Evolutionary conservation across 2,329 filamentous ascomycete genomes (phyloP).

Genomic region (Arthrobotrys sphaeroides): DNA sequence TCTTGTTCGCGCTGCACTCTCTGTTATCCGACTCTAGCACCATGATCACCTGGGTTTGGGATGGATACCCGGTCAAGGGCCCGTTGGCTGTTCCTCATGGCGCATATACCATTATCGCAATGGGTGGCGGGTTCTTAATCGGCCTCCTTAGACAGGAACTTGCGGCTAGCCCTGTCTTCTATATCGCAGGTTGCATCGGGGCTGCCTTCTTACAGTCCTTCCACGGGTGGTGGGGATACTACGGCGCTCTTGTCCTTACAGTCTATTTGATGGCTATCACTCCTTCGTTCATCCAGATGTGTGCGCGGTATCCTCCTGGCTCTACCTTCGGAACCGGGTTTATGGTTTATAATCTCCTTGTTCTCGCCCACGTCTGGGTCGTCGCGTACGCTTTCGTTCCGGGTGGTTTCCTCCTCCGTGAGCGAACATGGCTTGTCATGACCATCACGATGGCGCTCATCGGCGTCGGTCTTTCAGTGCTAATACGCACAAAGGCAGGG

Average conservation of each 20-base stretch:
- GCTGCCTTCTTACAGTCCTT: slow-evolving; percentile 69
- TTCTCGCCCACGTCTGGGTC: slow-evolving; percentile 98
- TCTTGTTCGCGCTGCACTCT: slow-evolving; percentile 90
- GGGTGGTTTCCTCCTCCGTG: slow-evolving; percentile 87
- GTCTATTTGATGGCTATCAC: slow-evolving; percentile 84
- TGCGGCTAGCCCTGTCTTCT: slow-evolving; percentile 80
- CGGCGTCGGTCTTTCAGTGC: slow-evolving; percentile 83
- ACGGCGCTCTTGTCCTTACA: slow-evolving; percentile 78
- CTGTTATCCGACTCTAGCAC: slow-evolving; percentile 96
- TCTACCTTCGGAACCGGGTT: slow-evolving; percentile 88
- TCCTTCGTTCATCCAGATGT: slow-evolving; percentile 77
- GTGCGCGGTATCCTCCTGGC: slow-evolving; percentile 78
- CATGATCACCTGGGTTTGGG: slow-evolving; percentile 99
- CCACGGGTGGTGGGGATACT: slow-evolving; percentile 83
- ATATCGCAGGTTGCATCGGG: slow-evolving; percentile 78
- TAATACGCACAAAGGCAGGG: slow-evolving; percentile 58
- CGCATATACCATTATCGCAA: slow-evolving; percentile 82
- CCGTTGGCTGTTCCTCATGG: slow-evolving; percentile 91
- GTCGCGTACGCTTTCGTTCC: slow-evolving; percentile 98
- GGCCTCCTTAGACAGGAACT: slow-evolving; percentile 78
- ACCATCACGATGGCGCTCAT: slow-evolving; percentile 82
- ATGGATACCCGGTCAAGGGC: slow-evolving; percentile 89
- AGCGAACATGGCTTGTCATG: slow-evolving; percentile 97
- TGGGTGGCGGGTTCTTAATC: slow-evolving; percentile 80
- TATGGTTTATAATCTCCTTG: slow-evolving; percentile 88